A percentile compares a stretch with the other conserved stretches of the same genome.
Conservation (phyloP, 495 filamentous ascomycete species). For the Trichoderma parareesei region DNA sequence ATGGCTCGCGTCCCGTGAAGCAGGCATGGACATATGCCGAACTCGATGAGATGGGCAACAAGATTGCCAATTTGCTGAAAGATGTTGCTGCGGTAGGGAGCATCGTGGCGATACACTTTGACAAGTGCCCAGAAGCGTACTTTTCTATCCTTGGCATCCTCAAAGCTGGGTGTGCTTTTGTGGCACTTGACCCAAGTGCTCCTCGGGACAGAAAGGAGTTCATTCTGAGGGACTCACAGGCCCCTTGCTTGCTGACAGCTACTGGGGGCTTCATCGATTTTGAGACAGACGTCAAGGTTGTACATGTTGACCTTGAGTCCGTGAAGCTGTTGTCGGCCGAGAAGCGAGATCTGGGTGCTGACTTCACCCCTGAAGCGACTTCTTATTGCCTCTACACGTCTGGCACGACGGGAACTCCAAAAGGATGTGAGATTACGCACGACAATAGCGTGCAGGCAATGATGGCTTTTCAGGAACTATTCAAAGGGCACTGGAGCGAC, state of each 20-base stretch:
- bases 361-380: constrained; percentile 17
- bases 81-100: constrained; percentile 33
- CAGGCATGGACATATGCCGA: constrained; percentile 54
- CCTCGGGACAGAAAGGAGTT: constrained; percentile 55
- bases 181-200: constrained; percentile 62
- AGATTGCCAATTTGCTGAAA: constrained; percentile 47
- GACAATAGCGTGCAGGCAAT: constrained; percentile 69
- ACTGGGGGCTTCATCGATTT: constrained; percentile 22
- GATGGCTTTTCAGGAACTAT: constrained; percentile 63
- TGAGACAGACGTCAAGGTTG: constrained; percentile 23
- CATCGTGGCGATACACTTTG: constrained; percentile 70
- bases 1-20: constrained; percentile 21
- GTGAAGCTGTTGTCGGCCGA: constrained; percentile 19
- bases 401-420: constrained; percentile 73
- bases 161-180: constrained; percentile 74
- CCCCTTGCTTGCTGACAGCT: constrained; percentile 42
- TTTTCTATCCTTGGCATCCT: constrained; percentile 73
- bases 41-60: constrained; percentile 52
- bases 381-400: constrained; percentile 76
- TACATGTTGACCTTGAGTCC: constrained; percentile 27
- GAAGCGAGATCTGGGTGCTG: constrained; percentile 3
- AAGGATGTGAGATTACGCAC: constrained; percentile 70
- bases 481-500: constrained; percentile 56
- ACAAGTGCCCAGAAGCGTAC: constrained; percentile 71
- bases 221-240: constrained; percentile 55